These are phyloP conservation scores for Starmerella vaccinii DNA, from an alignment of 805 yeast genomes.

Conservation along the genomic window DNA sequence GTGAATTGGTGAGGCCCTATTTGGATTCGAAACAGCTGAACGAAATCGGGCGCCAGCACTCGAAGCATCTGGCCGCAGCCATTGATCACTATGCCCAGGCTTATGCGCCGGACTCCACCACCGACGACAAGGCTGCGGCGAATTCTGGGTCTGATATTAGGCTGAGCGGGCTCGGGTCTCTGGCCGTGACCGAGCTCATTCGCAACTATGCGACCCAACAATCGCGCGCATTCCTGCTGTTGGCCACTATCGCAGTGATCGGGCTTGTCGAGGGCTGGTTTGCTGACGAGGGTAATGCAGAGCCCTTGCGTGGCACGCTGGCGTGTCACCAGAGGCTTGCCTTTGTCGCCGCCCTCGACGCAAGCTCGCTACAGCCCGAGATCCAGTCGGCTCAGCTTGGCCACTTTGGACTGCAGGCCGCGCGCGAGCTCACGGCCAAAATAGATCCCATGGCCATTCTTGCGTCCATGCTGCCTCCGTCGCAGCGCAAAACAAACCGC, in stretches of 20 bases:
- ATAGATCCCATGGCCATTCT: background rate
- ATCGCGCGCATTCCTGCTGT: conserved; percentile 9
- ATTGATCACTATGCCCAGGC: background rate
- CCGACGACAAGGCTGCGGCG: background rate
- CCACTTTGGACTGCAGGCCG: conserved; percentile 9
- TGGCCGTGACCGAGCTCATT: conserved; percentile 17
- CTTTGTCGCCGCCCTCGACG: conserved; percentile 9
- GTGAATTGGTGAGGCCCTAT: conserved; percentile 5
- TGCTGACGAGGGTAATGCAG: background rate
- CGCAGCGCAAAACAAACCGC: background rate
- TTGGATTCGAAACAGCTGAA: conserved; percentile 9
- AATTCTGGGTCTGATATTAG: background rate
- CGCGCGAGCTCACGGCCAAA: conserved; percentile 1
- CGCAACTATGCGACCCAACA: conserved; percentile 10
- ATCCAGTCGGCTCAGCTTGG: conserved; percentile 3
- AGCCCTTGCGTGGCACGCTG: conserved; percentile 7
- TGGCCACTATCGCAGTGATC: conserved; percentile 12
- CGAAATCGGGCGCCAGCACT: conserved; percentile 10
- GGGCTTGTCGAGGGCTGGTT: conserved; percentile 24
- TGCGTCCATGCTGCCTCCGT: conserved; percentile 4
- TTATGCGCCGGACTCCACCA: background rate
- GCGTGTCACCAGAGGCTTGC: conserved; percentile 9
- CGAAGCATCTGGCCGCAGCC: background rate
- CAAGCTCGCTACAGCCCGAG: conserved; percentile 2
- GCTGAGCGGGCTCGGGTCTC: conserved; percentile 17